Evolutionary conservation across 2,329 filamentous ascomycete species (phyloP).

Genomic region (Xylariaceae sp.): DNA sequence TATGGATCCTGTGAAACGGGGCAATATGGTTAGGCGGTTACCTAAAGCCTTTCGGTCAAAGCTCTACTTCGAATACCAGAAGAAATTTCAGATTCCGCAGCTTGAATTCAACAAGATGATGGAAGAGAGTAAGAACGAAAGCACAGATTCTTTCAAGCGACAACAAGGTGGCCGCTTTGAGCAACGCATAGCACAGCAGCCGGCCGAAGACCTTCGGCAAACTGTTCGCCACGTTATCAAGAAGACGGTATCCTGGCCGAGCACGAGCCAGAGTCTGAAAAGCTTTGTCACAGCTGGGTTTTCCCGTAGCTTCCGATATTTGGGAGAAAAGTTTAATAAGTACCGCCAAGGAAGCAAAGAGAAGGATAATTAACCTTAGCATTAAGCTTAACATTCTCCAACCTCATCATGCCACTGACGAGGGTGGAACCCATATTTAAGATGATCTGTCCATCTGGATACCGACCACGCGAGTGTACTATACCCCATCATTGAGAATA

Average conservation of each 20-base stretch:
- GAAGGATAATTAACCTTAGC: slow-evolving; percentile 34
- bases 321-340: slow-evolving; percentile 81
- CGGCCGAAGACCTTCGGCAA: slow-evolving; percentile 68
- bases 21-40: slow-evolving; percentile 94
- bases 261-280: slow-evolving; percentile 86
- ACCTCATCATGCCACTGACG: neutral
- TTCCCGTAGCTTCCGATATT: slow-evolving; percentile 73
- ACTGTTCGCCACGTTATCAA: slow-evolving; percentile 80
- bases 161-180: slow-evolving; percentile 87
- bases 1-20: slow-evolving; percentile 88
- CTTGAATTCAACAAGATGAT: slow-evolving; percentile 87
- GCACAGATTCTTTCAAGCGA: slow-evolving; percentile 70
- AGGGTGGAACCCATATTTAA: neutral
- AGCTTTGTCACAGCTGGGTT: slow-evolving; percentile 80
- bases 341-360: slow-evolving; percentile 55
- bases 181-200: slow-evolving; percentile 76
- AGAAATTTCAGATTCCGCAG: slow-evolving; percentile 84
- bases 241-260: slow-evolving; percentile 91
- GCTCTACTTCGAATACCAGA: slow-evolving; percentile 93
- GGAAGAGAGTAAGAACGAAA: slow-evolving; percentile 74
- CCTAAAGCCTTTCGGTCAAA: slow-evolving; percentile 86
- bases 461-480: slow-evolving; percentile 12
- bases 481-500: slow-evolving; percentile 11
- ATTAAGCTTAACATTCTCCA: neutral
- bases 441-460: neutral